These are phyloP conservation scores for Candida pseudoviswanathii DNA, from an alignment of 1,139 yeast species.

Conservation along the genomic window DNA sequence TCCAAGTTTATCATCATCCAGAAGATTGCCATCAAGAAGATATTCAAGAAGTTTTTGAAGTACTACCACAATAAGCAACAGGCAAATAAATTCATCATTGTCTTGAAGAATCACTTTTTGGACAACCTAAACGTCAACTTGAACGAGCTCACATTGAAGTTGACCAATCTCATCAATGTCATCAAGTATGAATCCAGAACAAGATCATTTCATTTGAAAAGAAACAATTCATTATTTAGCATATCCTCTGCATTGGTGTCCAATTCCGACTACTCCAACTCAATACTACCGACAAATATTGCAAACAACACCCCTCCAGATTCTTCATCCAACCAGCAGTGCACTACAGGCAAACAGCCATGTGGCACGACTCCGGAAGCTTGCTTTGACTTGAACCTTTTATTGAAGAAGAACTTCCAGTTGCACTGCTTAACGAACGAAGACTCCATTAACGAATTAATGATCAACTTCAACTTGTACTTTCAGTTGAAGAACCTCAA, in stretches of 20 bases:
- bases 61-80: slow-evolving; percentile 46
- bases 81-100: slow-evolving; percentile 42
- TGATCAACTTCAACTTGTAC: slow-evolving; percentile 39
- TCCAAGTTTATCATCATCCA: slow-evolving; percentile 78
- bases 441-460: slow-evolving; percentile 38
- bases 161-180: slow-evolving; percentile 42
- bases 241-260: slow-evolving; percentile 15
- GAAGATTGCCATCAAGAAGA: slow-evolving; percentile 77
- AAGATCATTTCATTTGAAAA: slow-evolving; percentile 3
- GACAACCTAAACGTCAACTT: slow-evolving; percentile 50
- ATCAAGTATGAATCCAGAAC: slow-evolving; percentile 21
- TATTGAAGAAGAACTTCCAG: slow-evolving; percentile 42
- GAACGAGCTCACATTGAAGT: slow-evolving; percentile 62
- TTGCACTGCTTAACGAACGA: slow-evolving; percentile 39
- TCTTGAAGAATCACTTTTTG: slow-evolving; percentile 37
- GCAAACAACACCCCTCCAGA: neutral
- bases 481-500: slow-evolving; percentile 29
- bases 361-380: slow-evolving; percentile 16
- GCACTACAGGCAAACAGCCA: neutral
- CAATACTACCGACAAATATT: slow-evolving; percentile 10
- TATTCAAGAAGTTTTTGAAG: slow-evolving; percentile 76
- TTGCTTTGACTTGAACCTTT: slow-evolving; percentile 34
- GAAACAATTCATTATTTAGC: slow-evolving; percentile 17
- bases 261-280: slow-evolving; percentile 16
- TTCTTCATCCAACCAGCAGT: slow-evolving; percentile 9